Evolutionary conservation across 2,329 filamentous ascomycete species (phyloP).

Genomic region (Beauveria medogensis): DNA sequence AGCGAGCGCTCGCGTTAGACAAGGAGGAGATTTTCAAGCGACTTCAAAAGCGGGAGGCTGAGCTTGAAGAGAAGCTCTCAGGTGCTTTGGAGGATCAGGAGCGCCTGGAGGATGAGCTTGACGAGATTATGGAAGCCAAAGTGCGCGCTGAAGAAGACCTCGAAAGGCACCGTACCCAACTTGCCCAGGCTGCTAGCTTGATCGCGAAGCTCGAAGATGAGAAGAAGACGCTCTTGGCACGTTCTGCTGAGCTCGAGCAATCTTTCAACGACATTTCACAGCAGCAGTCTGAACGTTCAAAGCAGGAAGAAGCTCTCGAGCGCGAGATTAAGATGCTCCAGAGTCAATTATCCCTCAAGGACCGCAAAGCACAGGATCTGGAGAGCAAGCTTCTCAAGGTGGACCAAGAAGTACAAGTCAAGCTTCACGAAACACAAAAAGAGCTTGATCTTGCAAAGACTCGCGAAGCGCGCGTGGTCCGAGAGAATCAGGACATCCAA

Average conservation of each 20-base stretch:
- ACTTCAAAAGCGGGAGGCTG: slow-evolving; percentile 82
- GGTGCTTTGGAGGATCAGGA: slow-evolving; percentile 93
- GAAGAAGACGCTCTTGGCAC: slow-evolving; percentile 64
- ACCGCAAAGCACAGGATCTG: slow-evolving; percentile 80
- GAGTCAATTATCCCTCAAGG: slow-evolving; percentile 81
- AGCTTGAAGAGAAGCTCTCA: slow-evolving; percentile 86
- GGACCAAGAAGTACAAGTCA: slow-evolving; percentile 83
- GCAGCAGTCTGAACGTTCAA: slow-evolving; percentile 63
- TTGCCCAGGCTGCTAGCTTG: slow-evolving; percentile 85
- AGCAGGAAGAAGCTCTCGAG: slow-evolving; percentile 66
- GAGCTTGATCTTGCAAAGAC: slow-evolving; percentile 67
- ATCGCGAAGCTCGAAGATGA: slow-evolving; percentile 82
- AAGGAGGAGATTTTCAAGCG: slow-evolving; percentile 99
- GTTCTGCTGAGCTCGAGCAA: slow-evolving; percentile 60
- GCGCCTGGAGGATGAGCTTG: slow-evolving; percentile 84
- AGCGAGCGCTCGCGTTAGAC: slow-evolving; percentile 88
- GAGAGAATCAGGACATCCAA: slow-evolving; percentile 76
- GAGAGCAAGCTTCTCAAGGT: slow-evolving; percentile 75
- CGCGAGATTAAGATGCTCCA: slow-evolving; percentile 87
- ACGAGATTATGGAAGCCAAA: slow-evolving; percentile 80
- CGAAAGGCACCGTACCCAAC: slow-evolving; percentile 66
- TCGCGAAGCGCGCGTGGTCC: slow-evolving; percentile 66
- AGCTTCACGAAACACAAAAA: slow-evolving; percentile 68
- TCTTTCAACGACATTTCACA: slow-evolving; percentile 64
- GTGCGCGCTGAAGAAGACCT: slow-evolving; percentile 81